Evolutionary conservation across 768 basidiomycete species (phyloP).

Genomic region (Tulasnella sp.): DNA sequence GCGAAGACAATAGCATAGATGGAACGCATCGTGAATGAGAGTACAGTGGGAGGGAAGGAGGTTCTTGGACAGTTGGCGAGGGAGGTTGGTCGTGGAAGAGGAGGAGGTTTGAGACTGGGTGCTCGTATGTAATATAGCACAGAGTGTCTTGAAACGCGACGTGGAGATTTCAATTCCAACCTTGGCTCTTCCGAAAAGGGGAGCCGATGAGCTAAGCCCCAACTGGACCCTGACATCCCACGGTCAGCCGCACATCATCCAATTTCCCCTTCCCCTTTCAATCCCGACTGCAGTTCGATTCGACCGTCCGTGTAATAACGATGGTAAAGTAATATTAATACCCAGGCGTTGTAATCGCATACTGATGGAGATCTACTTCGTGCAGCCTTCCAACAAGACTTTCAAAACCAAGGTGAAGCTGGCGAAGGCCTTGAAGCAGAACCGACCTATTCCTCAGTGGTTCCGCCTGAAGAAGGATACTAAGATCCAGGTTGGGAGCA

Average conservation of each 20-base stretch:
- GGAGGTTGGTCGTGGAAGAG: background rate
- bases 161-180: constrained; percentile 13
- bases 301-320: constrained; percentile 1
- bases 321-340: background rate
- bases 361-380: background rate
- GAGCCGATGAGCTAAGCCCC: background rate
- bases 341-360: background rate
- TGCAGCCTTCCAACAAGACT: constrained; percentile 96
- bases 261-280: constrained; percentile 11
- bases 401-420: constrained; percentile 97
- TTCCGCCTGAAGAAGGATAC: constrained; percentile 96
- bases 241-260: constrained; percentile 20
- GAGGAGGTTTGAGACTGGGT: background rate
- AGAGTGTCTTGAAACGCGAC: background rate
- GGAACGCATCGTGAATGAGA: constrained; percentile 6
- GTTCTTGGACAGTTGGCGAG: background rate
- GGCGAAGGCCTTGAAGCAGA: constrained; percentile 94
- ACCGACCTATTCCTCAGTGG: constrained; percentile 99
- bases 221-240: background rate
- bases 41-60: background rate
- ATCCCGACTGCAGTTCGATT: background rate
- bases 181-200: background rate
- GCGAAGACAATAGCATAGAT: constrained; percentile 6
- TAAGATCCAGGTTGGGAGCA: constrained; percentile 75
- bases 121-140: background rate